Percentiles rank a stretch among this genome's conserved stretches.
Conservation (phyloP, 2,329 filamentous ascomycete genomes). For the Scleromitrula shiraiana region DNA sequence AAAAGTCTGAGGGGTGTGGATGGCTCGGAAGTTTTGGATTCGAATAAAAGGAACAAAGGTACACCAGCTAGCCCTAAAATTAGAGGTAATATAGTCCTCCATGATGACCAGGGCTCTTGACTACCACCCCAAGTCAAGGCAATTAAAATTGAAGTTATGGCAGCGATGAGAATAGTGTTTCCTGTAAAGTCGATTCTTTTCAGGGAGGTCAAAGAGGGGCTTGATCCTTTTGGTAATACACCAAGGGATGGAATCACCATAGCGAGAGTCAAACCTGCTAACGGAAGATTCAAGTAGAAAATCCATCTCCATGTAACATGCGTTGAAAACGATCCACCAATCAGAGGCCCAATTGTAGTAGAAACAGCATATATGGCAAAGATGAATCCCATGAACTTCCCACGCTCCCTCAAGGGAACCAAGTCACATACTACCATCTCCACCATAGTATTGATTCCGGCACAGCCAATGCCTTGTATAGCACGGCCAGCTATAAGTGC, state of each 20-base stretch:
- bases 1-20: slow-evolving; percentile 8
- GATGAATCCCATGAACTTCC: slow-evolving; percentile 34
- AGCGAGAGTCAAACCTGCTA: slow-evolving; percentile 11
- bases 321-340: slow-evolving; percentile 36
- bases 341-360: slow-evolving; percentile 30
- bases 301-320: slow-evolving; percentile 32
- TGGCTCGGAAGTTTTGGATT: slow-evolving; percentile 6
- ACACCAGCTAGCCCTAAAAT: slow-evolving; percentile 27
- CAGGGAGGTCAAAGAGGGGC: slow-evolving; percentile 22
- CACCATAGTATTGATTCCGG: slow-evolving; percentile 38
- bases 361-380: slow-evolving; percentile 23
- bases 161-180: slow-evolving; percentile 48
- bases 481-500: slow-evolving; percentile 43
- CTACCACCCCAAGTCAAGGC: slow-evolving; percentile 42
- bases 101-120: slow-evolving; percentile 8
- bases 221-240: neutral
- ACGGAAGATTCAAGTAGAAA: slow-evolving; percentile 15
- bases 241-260: slow-evolving; percentile 12
- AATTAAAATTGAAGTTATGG: slow-evolving; percentile 46
- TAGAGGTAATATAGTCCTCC: slow-evolving; percentile 29
- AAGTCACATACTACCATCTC: slow-evolving; percentile 44
- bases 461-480: slow-evolving; percentile 29
- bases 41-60: slow-evolving; percentile 21
- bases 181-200: slow-evolving; percentile 55
- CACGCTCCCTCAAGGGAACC: slow-evolving; percentile 40